Conservation (phyloP, 2,329 filamentous ascomycete species). For the Trichoderma sp. region DNA sequence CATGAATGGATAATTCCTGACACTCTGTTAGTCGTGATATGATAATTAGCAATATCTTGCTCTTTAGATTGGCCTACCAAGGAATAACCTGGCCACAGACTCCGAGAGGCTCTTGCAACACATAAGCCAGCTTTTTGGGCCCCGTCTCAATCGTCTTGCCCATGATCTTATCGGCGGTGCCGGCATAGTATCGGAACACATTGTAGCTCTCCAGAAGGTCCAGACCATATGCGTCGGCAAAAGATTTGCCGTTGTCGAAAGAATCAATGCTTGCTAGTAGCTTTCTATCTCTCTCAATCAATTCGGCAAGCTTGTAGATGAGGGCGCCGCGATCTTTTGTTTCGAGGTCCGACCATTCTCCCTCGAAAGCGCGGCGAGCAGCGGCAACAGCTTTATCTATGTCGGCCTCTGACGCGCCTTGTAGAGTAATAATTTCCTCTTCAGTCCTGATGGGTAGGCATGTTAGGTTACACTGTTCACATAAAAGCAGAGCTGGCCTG, state of each 20-base stretch:
- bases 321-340: slow-evolving; percentile 69
- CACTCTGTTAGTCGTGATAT: not conserved
- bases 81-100: slow-evolving; percentile 80
- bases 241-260: slow-evolving; percentile 78
- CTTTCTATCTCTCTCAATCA: slow-evolving; percentile 73
- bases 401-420: slow-evolving; percentile 48
- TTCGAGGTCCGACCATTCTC: slow-evolving; percentile 64
- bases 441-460: not conserved
- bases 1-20: slow-evolving; percentile 71
- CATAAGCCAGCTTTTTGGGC: slow-evolving; percentile 75
- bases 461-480: not conserved
- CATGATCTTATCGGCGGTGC: slow-evolving; percentile 83
- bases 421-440: slow-evolving; percentile 6
- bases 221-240: slow-evolving; percentile 66
- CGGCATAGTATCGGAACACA: slow-evolving; percentile 70
- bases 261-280: slow-evolving; percentile 76
- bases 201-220: slow-evolving; percentile 67
- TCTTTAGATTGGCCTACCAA: slow-evolving; percentile 45
- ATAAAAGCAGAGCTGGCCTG: not conserved
- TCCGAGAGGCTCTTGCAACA: slow-evolving; percentile 65
- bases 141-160: slow-evolving; percentile 78
- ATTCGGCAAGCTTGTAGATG: slow-evolving; percentile 72
- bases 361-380: slow-evolving; percentile 77
- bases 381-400: slow-evolving; percentile 74
- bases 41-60: not conserved